Conservation (phyloP, 75 land plant genomes). For the Pinus taeda region DNA sequence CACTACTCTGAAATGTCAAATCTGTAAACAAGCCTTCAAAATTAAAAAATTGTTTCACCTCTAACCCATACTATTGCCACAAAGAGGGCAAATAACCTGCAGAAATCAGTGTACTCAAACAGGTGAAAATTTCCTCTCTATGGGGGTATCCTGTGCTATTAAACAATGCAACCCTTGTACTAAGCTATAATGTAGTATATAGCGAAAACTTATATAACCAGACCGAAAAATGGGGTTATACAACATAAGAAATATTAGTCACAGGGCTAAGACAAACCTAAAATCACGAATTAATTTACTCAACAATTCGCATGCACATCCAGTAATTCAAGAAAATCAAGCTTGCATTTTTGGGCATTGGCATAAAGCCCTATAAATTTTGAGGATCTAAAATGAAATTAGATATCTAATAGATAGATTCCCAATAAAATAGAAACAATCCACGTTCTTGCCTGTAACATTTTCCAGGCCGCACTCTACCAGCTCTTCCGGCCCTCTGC, state of each 20-base stretch:
- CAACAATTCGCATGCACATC: background rate
- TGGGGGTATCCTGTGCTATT: too few relatives aligned
- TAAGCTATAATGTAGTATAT: too few relatives aligned
- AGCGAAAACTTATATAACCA: background rate
- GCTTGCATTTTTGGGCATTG: background rate
- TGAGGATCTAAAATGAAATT: background rate
- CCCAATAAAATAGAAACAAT: background rate
- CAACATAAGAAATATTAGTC: background rate
- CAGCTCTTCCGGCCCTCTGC: slow-evolving; percentile 96
- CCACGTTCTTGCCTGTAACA: slow-evolving; percentile 64
- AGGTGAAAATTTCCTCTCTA: too few relatives aligned
- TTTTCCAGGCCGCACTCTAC: slow-evolving; percentile 93
- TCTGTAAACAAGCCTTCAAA: too few relatives aligned
- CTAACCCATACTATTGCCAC: too few relatives aligned
- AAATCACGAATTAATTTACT: background rate
- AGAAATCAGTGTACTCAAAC: too few relatives aligned
- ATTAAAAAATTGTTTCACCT: too few relatives aligned
- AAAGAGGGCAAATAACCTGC: too few relatives aligned
- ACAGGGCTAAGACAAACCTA: too few relatives aligned
- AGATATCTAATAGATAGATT: background rate
- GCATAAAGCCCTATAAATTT: background rate
- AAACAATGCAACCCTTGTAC: too few relatives aligned
- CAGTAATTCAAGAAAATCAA: background rate
- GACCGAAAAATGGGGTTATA: background rate
- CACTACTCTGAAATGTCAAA: too few relatives aligned